phyloP scores from a whole-genome alignment of 2,329 filamentous ascomycete species.

The Botrytis hyacinthi region DNA sequence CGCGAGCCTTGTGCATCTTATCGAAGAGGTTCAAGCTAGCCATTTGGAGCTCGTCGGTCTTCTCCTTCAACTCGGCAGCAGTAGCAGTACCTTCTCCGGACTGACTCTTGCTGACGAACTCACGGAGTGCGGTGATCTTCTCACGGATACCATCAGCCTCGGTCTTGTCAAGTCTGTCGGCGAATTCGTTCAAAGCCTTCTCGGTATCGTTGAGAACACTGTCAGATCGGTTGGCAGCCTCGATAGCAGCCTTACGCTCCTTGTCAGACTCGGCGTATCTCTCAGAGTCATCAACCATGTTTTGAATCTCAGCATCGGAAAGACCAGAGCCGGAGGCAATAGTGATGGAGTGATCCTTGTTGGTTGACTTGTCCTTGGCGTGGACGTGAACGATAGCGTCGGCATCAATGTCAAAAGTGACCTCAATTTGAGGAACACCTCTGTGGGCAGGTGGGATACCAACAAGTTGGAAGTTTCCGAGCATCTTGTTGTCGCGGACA shows the following conservation, averaged over 20 bases:
- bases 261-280: slow-evolving; percentile 93
- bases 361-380: slow-evolving; percentile 98
- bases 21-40: slow-evolving; percentile 96
- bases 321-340: slow-evolving; percentile 97
- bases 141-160: slow-evolving; percentile 91
- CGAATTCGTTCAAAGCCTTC: slow-evolving; percentile 95
- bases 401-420: slow-evolving; percentile 98
- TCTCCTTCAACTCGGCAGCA: slow-evolving; percentile 93
- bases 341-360: slow-evolving; percentile 99
- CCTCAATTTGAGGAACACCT: slow-evolving; percentile 94
- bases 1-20: slow-evolving; percentile 98
- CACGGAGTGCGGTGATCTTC: slow-evolving; percentile 83
- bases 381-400: slow-evolving; percentile 97
- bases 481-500: slow-evolving; percentile 95
- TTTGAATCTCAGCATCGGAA: slow-evolving; percentile 89
- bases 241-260: slow-evolving; percentile 93
- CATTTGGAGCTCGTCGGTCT: slow-evolving; percentile 96
- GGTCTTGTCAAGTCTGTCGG: slow-evolving; percentile 93
- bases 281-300: slow-evolving; percentile 97
- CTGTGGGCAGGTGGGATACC: slow-evolving; percentile 95
- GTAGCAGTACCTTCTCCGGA: slow-evolving; percentile 83
- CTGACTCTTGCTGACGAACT: slow-evolving; percentile 93
- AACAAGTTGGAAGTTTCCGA: slow-evolving; percentile 99
- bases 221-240: slow-evolving; percentile 96
- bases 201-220: slow-evolving; percentile 96